Percentiles rank a stretch among this genome's conserved stretches.
These are phyloP conservation scores for Septoria linicola DNA, from an alignment of 2,329 filamentous ascomycete genomes.

Conservation along the genomic window DNA sequence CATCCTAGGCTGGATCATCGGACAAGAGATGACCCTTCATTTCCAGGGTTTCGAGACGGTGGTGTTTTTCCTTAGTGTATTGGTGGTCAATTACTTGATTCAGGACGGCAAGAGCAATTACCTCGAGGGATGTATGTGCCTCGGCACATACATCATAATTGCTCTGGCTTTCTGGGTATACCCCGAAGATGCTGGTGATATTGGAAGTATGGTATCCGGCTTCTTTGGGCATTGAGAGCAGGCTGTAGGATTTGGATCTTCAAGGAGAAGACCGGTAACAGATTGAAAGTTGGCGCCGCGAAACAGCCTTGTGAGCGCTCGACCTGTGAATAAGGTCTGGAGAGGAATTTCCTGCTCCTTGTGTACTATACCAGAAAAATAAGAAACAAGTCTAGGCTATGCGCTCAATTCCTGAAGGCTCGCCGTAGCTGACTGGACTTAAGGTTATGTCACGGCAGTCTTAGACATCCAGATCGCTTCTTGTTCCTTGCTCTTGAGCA, in stretches of 20 bases:
- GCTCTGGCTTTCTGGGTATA: constrained; percentile 62
- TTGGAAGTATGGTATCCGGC: constrained; percentile 19
- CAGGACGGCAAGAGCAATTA: constrained; percentile 85
- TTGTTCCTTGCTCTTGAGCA: too few species aligned
- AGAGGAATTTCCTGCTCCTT: too few species aligned
- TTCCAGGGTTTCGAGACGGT: constrained; percentile 89
- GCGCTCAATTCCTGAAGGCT: too few species aligned
- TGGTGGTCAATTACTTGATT: constrained; percentile 86
- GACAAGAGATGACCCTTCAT: constrained; percentile 63
- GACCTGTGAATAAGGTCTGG: too few species aligned
- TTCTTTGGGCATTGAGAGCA: constrained; percentile 23
- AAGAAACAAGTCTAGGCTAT: too few species aligned
- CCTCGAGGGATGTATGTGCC: constrained; percentile 69
- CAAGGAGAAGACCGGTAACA: not conserved
- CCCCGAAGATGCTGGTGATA: constrained; percentile 39
- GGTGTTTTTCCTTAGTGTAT: constrained; percentile 76
- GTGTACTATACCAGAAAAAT: too few species aligned
- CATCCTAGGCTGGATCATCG: constrained; percentile 57
- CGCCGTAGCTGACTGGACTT: too few species aligned
- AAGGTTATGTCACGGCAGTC: too few species aligned
- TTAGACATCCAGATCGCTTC: too few species aligned
- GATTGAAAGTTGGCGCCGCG: not conserved
- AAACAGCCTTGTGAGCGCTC: not conserved
- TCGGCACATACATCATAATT: constrained; percentile 59
- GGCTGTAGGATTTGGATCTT: not conserved